Evolutionary conservation across 495 filamentous ascomycete species (phyloP), one percentile per base, ranked within the genome.

Genomic region (Lasiosphaeria ovina): DNA sequence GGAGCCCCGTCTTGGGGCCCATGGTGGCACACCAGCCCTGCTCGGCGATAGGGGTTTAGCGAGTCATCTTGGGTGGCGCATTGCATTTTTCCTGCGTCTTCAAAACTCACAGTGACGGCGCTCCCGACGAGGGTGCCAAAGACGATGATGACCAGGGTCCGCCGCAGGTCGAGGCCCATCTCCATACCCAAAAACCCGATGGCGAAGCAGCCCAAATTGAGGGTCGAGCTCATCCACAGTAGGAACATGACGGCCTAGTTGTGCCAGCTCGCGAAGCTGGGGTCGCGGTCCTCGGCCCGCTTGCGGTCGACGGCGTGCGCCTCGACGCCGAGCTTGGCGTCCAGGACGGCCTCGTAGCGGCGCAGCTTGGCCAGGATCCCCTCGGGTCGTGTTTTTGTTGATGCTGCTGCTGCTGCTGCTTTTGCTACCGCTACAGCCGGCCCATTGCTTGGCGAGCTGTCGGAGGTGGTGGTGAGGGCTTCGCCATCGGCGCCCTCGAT

Each of bases 311-410:
- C 72, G 67, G 78, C 79, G 48, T 81, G 74, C 2, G 77, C 75
- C 66, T 85, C 83, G 57, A 84, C 74, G 14, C 81, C 81, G 52
- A 85, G 62, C 62, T 81, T 84, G 49, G 68, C 71, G 66, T 84
- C 81, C 40, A 84, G 68, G 45, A 71, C 69, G 14, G 74, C 70
- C 50, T 85, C 82, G 59, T 77, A 77, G 54, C 68, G 62, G 49
- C 76, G 77, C 12, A 83, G 65, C 16, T 57, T 66, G 7, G 59
- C 69, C 35, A 81, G 64, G 58, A 76, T 12, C 14, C 47, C n/a
- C 8, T 42, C 8, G 38, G 38, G 38, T 2, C 12, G 38, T 42
- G 24, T 24, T 24, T 42, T 42, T 42, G 38, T 42, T 8, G 36
- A 40, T n/a, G n/a, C n/a, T n/a, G 24, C 24, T 24, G 24, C 24